phyloP scores from a whole-genome alignment of 2,329 filamentous ascomycete species.

The Dendryphion nanum region DNA sequence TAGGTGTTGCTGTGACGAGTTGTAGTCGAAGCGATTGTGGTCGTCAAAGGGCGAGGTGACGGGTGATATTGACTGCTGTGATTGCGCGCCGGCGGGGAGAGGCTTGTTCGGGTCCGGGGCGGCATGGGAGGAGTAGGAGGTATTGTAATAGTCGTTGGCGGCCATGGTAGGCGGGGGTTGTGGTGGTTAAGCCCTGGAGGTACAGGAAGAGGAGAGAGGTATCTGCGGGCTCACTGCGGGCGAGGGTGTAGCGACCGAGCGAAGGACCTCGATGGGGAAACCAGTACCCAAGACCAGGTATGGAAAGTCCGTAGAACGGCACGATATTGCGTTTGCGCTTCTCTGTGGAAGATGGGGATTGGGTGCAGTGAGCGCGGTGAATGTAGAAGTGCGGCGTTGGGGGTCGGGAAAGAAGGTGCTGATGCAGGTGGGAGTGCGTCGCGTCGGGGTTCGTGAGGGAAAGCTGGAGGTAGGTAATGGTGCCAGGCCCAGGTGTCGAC shows the following conservation, averaged over 20 bases:
- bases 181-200: no score
- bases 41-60: slow-evolving; percentile 34
- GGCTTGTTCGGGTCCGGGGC: slow-evolving; percentile 17
- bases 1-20: slow-evolving; percentile 19
- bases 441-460: not conserved
- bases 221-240: not conserved
- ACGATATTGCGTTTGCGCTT: no score
- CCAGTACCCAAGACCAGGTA: not conserved
- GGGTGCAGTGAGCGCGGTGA: not conserved
- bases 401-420: not conserved
- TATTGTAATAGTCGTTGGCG: slow-evolving; percentile 62
- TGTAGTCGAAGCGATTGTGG: slow-evolving; percentile 49
- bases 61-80: slow-evolving; percentile 34
- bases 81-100: slow-evolving; percentile 23
- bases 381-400: not conserved
- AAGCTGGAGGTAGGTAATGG: not conserved
- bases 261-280: not conserved
- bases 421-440: not conserved
- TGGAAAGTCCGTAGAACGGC: not conserved
- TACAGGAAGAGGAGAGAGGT: no score
- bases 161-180: slow-evolving; percentile 40
- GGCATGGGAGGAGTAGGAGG: slow-evolving; percentile 37
- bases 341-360: not conserved
- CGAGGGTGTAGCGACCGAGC: not conserved
- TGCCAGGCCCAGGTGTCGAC: no score